A percentile compares a stretch with the other conserved stretches of the same genome.
Conservation (phyloP, 148 eudicot species). For the Dianthus caryophyllus region DNA sequence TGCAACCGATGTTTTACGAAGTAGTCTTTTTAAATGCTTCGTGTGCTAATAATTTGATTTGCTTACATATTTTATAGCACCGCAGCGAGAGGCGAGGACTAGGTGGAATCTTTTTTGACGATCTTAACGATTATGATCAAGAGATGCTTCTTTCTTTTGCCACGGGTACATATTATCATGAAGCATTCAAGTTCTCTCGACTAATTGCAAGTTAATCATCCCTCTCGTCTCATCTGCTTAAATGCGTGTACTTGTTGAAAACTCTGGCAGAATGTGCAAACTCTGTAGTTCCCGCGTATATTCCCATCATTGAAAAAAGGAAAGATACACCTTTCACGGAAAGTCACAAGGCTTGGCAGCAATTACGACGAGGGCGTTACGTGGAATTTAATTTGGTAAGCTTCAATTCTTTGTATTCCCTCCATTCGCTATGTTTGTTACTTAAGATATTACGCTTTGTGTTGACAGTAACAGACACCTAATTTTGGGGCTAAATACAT, state of each 20-base stretch:
- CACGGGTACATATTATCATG: conserved; percentile 51
- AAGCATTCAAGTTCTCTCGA: background rate
- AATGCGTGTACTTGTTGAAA: background rate
- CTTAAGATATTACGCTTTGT: no score
- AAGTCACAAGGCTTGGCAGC: conserved; percentile 92
- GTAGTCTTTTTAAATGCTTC: background rate
- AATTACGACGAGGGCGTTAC: conserved; percentile 85
- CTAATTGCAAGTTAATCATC: background rate
- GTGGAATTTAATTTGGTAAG: conserved; percentile 92
- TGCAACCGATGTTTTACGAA: no score
- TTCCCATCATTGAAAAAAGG: conserved; percentile 87
- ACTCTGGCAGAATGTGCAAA: conserved; percentile 80
- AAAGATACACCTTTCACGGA: conserved; percentile 88
- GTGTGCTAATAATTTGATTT: conserved; percentile 5
- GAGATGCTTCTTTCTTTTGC: conserved; percentile 97
- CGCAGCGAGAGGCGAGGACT: conserved; percentile 97
- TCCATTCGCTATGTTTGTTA: no score
- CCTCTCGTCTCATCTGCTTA: background rate
- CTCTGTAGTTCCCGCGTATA: conserved; percentile 84
- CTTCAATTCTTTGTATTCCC: background rate
- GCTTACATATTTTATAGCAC: conserved; percentile 49
- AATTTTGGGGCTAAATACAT: no score
- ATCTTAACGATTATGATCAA: conserved; percentile 87
- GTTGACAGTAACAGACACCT: no score
- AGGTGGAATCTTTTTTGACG: conserved; percentile 96